Base-by-base conservation (phyloP, 768 basidiomycete genomes). In the Boletus coccyginus region DNA sequence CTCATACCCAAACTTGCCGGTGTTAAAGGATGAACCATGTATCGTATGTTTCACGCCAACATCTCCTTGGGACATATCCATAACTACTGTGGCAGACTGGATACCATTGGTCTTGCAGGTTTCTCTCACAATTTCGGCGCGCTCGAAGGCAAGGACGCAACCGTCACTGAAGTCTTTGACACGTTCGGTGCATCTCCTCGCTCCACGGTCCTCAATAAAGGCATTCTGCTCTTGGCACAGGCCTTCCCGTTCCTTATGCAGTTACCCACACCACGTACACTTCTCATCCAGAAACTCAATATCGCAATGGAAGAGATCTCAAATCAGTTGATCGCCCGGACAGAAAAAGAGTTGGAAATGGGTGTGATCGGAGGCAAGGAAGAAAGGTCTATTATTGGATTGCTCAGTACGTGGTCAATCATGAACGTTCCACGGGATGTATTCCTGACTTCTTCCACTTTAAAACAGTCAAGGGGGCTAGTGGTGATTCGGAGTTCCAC, bases 51-150 rank as follows among this genome's bases (percentile, higher is more conserved):
- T 24, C 14, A 29, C 24, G 11, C n/a, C 10, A 8, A 3, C 0
- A 9, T 14, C 0, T 13, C 8, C 19, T 35, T 14, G 14, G 1
- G 1, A 44, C 4, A 29, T 8, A 19, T 10, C 3, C 31, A 17
- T 50, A 5, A 24, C 16, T 10, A 12, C 2, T 7, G 17, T 36
- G 16, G 1, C n/a, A 84, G 82, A 12, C 70, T 86, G 5, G 85
- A 86, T 60, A 77, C 73, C 1, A 74, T 86, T 49, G 82, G 84
- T 14, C 79, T 85, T 35, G 82, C 81, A 8, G 82, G 83, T 0
- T 86, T 85, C 54, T 78, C 80, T 6, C 79, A 85, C 59, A 73
- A 83, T 61, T 86, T 86, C 57, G 76, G 77, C 14, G 67, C 79
- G 0, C 72, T 85, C 6, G 76, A 80, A 14, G 83, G 83, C 7